phyloP scores from a whole-genome alignment of 129 eudicot species.

The Saussurea involucrata region DNA sequence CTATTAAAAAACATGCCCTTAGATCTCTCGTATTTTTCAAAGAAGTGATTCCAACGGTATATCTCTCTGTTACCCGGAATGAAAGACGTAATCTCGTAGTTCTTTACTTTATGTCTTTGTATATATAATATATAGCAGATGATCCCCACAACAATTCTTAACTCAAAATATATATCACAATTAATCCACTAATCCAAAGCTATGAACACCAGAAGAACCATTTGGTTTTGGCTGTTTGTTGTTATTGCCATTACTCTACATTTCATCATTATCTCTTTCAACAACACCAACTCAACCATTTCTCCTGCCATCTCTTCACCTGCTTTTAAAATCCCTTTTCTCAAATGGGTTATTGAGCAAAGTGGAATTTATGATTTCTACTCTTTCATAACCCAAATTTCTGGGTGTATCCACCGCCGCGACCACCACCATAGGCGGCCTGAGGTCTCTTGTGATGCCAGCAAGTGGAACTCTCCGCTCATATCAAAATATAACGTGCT shows the following conservation, averaged over 20 bases:
- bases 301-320: background rate
- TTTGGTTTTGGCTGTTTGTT: conserved; percentile 45
- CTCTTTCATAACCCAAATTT: background rate
- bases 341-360: conserved; percentile 28
- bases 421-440: conserved; percentile 8
- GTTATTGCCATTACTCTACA: conserved; percentile 42
- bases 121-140: background rate
- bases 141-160: conserved; percentile 8
- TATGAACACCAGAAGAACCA: conserved; percentile 45
- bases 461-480: conserved; percentile 60
- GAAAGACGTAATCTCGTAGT: too few relatives aligned
- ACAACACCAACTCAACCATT: conserved; percentile 16
- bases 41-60: too few relatives aligned
- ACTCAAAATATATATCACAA: background rate
- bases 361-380: conserved; percentile 26
- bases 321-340: conserved; percentile 7
- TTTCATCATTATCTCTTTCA: conserved; percentile 33
- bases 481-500: conserved; percentile 41
- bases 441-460: conserved; percentile 31
- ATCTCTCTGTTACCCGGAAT: too few relatives aligned
- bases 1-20: too few relatives aligned
- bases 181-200: conserved; percentile 15
- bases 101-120: background rate
- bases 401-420: conserved; percentile 17
- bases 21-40: too few relatives aligned